These are phyloP conservation scores for Aschersonia sp. DNA, from an alignment of 2,329 filamentous ascomycete genomes.

Conservation along the genomic window DNA sequence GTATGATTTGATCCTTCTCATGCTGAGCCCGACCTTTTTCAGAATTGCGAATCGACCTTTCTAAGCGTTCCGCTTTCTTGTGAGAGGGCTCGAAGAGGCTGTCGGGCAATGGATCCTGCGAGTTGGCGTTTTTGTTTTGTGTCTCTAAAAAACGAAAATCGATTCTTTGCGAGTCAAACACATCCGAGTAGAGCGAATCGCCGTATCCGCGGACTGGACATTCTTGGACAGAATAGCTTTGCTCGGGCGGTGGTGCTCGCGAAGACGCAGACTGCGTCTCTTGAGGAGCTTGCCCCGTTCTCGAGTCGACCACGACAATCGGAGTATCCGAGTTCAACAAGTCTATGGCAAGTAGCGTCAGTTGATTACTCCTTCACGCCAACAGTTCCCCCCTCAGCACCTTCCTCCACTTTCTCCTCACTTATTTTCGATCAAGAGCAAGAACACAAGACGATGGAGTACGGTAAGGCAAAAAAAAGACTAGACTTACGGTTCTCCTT, in stretches of 20 bases:
- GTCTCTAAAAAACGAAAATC: conserved; percentile 39
- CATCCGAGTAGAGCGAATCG: conserved; percentile 39
- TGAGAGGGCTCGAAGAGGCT: conserved; percentile 38
- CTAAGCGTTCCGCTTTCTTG: conserved; percentile 43
- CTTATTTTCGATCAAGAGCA: too few species aligned
- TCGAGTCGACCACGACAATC: conserved; percentile 53
- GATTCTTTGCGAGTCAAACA: conserved; percentile 41
- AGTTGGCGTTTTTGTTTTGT: conserved; percentile 26
- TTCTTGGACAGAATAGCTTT: neutral
- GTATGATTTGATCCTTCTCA: conserved; percentile 50
- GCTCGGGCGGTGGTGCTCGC: too few species aligned
- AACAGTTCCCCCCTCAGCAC: neutral
- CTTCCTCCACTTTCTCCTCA: too few species aligned
- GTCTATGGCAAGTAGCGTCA: conserved; percentile 34
- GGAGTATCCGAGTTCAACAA: conserved; percentile 58
- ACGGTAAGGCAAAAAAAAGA: neutral
- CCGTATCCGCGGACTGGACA: conserved; percentile 35
- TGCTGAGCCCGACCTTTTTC: conserved; percentile 52
- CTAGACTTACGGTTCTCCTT: conserved; percentile 56
- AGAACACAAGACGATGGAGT: too few species aligned
- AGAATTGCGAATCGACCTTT: conserved; percentile 48
- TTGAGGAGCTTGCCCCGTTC: conserved; percentile 14
- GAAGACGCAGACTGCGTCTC: neutral
- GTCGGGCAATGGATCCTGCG: conserved; percentile 42
- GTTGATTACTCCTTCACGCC: neutral